Base-by-base conservation (phyloP, 1,139 yeast genomes). In the Diutina ranongensis region DNA sequence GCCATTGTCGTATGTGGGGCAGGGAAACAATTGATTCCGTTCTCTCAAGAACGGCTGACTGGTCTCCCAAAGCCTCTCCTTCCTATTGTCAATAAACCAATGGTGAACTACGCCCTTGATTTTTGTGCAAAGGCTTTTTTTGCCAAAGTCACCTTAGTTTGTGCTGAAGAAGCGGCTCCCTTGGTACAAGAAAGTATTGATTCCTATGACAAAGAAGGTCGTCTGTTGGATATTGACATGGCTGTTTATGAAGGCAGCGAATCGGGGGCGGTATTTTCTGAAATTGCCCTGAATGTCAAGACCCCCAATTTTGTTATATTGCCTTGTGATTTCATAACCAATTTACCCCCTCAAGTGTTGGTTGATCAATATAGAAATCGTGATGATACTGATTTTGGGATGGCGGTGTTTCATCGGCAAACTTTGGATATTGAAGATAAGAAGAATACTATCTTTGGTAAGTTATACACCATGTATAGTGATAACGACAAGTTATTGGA, bases 111-210 rank as follows among this genome's bases (percentile, higher is more conserved):
- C 57, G 94, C 85, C 2, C 69, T 94, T 44, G 89, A 84, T 53
- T 94, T 97, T 97, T 88, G 97, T 68, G 87, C 82, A 56, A 72
- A 74, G 57, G 97, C 95, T 1, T 82, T 83, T 50, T 84, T 86
- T 59, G 74, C 77, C 36, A 76, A 73, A 47, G 71, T 71, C 27
- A 63, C 74, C 2, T 57, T 71, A 15, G 64, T 71, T 2, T 61
- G 66, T 22, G 63, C 64, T 45, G 57, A 57, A 21, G 64, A 57
- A 3, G 52, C 62, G 21, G 52, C 52, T 25, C 62, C 56, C 2
- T 62, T 55, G 18, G 59, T 71, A 7, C 52, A 51, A 22, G 48
- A 45, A 3, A 72, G 82, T 16, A 70, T 83, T 38, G 69, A 78
- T 15, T 13, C 19, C 15, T 21, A 32, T 15, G 10, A 20, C 8